These are phyloP conservation scores for Neofusicoccum sp. DNA, from an alignment of 2,329 filamentous ascomycete genomes.

Conservation along the genomic window DNA sequence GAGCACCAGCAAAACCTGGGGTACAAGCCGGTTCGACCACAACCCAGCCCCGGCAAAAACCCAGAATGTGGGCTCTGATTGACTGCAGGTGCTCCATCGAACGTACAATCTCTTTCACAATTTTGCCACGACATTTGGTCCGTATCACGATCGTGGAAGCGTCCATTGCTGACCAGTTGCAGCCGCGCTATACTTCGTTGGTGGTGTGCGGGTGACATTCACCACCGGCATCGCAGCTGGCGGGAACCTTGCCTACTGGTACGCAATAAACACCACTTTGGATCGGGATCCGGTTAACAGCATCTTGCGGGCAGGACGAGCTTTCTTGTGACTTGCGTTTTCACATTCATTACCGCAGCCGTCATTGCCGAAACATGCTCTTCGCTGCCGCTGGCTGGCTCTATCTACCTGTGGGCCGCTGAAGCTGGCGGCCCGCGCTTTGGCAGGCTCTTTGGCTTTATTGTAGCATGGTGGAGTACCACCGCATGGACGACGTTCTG, in stretches of 20 bases:
- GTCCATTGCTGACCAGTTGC: slow-evolving; percentile 12
- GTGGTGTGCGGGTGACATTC: slow-evolving; percentile 60
- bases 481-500: slow-evolving; percentile 58
- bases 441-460: slow-evolving; percentile 57
- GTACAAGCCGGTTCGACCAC: slow-evolving; percentile 6
- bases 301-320: slow-evolving; percentile 49
- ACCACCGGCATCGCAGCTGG: slow-evolving; percentile 62
- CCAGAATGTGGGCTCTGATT: neutral
- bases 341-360: slow-evolving; percentile 60
- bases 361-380: slow-evolving; percentile 62
- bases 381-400: slow-evolving; percentile 57
- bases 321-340: slow-evolving; percentile 59
- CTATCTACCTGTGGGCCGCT: slow-evolving; percentile 62
- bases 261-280: slow-evolving; percentile 4
- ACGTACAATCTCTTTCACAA: slow-evolving; percentile 15
- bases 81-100: slow-evolving; percentile 9
- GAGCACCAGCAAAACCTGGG: neutral
- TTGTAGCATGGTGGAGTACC: slow-evolving; percentile 65
- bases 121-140: slow-evolving; percentile 13
- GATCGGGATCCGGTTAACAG: neutral
- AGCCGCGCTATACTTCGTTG: slow-evolving; percentile 62
- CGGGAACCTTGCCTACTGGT: slow-evolving; percentile 62
- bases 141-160: neutral
- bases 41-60: neutral
- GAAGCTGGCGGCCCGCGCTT: slow-evolving; percentile 56